Evolutionary conservation across 495 filamentous ascomycete species (phyloP).

Genomic region (Bombardia bombarda): DNA sequence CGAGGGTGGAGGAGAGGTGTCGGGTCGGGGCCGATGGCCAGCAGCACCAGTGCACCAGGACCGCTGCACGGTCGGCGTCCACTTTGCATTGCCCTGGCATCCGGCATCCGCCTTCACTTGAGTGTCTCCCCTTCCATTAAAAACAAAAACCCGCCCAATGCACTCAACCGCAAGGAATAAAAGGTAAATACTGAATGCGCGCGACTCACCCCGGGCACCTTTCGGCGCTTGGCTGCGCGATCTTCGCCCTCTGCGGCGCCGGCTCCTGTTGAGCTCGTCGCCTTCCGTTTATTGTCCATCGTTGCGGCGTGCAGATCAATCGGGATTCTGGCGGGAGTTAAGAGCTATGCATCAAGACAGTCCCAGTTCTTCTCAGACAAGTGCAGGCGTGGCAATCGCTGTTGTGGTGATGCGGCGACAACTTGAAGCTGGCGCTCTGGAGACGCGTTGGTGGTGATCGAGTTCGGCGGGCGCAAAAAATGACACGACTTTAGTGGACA

Average conservation of each 20-base stretch:
- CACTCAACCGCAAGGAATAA: neutral
- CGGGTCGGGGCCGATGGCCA: neutral
- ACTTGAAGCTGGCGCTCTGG: conserved; percentile 10
- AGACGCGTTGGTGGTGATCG: conserved; percentile 16
- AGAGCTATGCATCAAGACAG: neutral
- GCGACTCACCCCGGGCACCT: conserved; percentile 28
- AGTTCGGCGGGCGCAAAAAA: conserved; percentile 15
- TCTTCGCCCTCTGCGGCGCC: conserved; percentile 39
- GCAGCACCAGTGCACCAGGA: too few species aligned
- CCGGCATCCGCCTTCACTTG: neutral
- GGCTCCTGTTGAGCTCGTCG: conserved; percentile 30
- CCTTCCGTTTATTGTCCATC: conserved; percentile 68
- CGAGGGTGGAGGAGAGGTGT: neutral
- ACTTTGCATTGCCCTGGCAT: conserved; percentile 9
- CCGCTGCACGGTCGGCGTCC: conserved; percentile 3
- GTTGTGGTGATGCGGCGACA: conserved; percentile 2
- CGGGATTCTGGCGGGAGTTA: neutral
- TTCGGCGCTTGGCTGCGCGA: conserved; percentile 55
- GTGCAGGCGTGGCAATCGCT: conserved; percentile 13
- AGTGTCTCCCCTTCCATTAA: neutral
- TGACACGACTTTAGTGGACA: conserved; percentile 2
- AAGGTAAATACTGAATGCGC: neutral
- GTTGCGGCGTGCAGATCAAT: conserved; percentile 7
- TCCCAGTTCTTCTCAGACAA: neutral
- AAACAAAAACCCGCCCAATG: neutral